phyloP scores from a whole-genome alignment of 176 grass and related monocot species.

The Secale cereale region DNA sequence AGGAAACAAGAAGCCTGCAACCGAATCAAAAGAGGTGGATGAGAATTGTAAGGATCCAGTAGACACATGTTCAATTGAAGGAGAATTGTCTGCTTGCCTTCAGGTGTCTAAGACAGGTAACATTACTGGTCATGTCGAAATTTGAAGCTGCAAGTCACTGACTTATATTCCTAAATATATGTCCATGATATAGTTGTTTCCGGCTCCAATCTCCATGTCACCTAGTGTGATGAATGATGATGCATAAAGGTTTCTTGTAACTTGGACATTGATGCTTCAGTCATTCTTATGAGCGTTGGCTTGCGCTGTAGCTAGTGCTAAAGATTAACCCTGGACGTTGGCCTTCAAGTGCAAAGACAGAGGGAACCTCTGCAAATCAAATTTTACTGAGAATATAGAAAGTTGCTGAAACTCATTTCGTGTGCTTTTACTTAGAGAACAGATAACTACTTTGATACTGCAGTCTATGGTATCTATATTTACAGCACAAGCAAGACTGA shows the following conservation, averaged over 20 bases:
- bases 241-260: background rate
- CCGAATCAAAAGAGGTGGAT: background rate
- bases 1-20: background rate
- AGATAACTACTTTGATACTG: background rate
- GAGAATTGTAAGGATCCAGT: conserved; percentile 9
- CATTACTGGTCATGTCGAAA: background rate
- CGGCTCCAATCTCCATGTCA: background rate
- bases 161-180: background rate
- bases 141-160: background rate
- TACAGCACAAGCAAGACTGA: background rate
- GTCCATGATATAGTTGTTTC: background rate
- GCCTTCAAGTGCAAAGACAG: background rate
- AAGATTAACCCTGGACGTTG: background rate
- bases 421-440: conserved; percentile 2
- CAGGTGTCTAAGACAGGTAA: conserved; percentile 33
- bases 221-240: background rate
- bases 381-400: background rate
- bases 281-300: background rate
- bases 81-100: conserved; percentile 33
- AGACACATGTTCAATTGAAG: background rate
- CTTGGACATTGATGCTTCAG: background rate
- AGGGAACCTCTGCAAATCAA: background rate
- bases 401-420: background rate
- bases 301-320: background rate
- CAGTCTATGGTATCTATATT: background rate